These are phyloP conservation scores for Xylaria hypoxylon DNA, from an alignment of 2,329 filamentous ascomycete species.

Conservation along the genomic window DNA sequence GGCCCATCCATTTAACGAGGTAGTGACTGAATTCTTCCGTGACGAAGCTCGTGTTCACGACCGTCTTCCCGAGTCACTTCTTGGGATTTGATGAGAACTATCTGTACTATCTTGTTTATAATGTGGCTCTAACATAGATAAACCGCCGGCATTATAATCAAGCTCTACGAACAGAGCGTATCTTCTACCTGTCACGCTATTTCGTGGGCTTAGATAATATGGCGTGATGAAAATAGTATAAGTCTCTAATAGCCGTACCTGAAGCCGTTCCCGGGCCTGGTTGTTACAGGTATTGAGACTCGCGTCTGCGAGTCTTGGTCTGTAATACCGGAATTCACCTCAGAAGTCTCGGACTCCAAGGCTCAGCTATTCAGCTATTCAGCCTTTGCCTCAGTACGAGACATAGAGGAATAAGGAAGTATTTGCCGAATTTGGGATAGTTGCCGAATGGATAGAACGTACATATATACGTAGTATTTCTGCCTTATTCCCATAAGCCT, in stretches of 20 bases:
- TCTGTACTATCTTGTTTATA: background rate
- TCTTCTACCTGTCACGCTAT: background rate
- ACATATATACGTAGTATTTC: too few species aligned
- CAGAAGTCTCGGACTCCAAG: too few species aligned
- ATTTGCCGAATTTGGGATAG: too few species aligned
- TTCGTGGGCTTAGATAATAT: conserved; percentile 14
- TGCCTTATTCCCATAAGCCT: too few species aligned
- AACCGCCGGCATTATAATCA: background rate
- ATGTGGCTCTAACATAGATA: background rate
- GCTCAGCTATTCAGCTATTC: too few species aligned
- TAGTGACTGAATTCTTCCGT: conserved; percentile 44
- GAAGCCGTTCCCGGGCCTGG: conserved; percentile 17
- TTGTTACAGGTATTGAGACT: too few species aligned
- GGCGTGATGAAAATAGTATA: conserved; percentile 16
- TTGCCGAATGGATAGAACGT: too few species aligned
- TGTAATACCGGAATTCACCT: too few species aligned
- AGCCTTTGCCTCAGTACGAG: too few species aligned
- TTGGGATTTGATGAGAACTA: conserved; percentile 35
- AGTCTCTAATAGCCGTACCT: conserved; percentile 24
- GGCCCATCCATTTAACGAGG: conserved; percentile 41
- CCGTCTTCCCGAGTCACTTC: conserved; percentile 48
- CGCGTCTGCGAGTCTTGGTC: too few species aligned
- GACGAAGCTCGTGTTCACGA: conserved; percentile 51
- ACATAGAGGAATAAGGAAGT: too few species aligned
- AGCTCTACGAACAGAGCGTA: background rate